A percentile compares a stretch with the other conserved stretches of the same genome.
Evolutionary conservation across 495 filamentous ascomycete genomes (phyloP).

Genomic region (Lepraria neglecta): DNA sequence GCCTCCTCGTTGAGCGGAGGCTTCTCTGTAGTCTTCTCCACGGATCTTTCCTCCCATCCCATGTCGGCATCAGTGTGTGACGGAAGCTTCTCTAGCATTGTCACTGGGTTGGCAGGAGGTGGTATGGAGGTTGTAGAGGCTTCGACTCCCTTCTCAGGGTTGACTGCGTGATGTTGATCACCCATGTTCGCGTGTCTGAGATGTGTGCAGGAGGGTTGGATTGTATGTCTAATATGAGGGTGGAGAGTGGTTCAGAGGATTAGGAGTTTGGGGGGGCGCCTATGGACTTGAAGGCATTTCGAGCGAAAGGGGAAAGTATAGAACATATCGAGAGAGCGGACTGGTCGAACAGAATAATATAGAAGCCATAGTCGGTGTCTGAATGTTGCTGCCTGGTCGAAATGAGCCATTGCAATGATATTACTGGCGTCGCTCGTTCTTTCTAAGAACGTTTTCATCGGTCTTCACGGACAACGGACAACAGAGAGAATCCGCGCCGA

Average conservation of each 20-base stretch:
- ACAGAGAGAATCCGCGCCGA: background rate
- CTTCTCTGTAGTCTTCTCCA: background rate
- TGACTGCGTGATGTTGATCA: background rate
- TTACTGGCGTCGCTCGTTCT: no score
- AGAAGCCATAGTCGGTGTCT: background rate
- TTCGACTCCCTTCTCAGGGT: background rate
- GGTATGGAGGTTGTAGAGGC: background rate
- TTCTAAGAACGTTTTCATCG: no score
- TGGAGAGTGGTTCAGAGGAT: background rate
- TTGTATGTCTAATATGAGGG: no score
- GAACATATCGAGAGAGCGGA: no score
- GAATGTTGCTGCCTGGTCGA: background rate
- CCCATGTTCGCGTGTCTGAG: background rate
- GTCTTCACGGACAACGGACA: no score
- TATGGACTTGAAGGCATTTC: background rate
- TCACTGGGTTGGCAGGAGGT: slow-evolving; percentile 5
- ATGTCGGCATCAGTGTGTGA: background rate
- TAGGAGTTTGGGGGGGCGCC: background rate
- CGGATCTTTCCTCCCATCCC: background rate
- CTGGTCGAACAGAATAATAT: background rate
- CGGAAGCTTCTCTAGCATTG: slow-evolving; percentile 3
- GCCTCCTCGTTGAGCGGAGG: slow-evolving; percentile 2
- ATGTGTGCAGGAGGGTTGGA: background rate
- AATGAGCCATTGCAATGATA: background rate
- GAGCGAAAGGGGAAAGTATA: no score